Conservation (phyloP, 1,284 basidiomycete genomes). For the Testicularia cyperi region DNA sequence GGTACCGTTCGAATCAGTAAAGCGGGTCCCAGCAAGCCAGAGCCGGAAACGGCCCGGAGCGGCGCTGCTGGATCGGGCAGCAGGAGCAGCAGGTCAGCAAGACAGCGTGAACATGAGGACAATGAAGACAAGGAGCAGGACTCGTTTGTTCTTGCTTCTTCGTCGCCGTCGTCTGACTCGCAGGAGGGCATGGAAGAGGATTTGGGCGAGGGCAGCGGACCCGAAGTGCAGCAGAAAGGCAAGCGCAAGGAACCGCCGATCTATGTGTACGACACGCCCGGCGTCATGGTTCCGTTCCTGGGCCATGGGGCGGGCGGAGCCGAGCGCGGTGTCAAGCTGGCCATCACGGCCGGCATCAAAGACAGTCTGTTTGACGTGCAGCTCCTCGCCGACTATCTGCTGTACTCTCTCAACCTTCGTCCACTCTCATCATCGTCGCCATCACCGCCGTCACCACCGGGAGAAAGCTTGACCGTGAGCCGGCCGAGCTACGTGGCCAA, state of each 20-base stretch:
- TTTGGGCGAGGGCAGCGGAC: no score
- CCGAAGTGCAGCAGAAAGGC: no score
- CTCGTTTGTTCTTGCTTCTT: conserved; percentile 3
- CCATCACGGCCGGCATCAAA: conserved; percentile 92
- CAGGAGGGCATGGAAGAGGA: no score
- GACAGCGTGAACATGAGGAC: conserved; percentile 1
- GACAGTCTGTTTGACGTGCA: conserved; percentile 86
- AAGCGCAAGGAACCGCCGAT: conserved; percentile 74
- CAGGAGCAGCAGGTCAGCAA: no score
- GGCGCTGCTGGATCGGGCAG: no score
- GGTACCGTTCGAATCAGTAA: conserved; percentile 56
- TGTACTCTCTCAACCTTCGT: conserved; percentile 78
- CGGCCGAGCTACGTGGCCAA: conserved; percentile 16
- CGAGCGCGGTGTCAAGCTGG: conserved; percentile 88
- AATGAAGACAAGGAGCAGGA: not conserved
- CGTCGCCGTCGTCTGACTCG: no score
- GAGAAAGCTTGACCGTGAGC: no score
- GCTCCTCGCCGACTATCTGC: conserved; percentile 78
- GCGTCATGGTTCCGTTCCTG: conserved; percentile 95
- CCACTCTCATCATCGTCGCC: not conserved
- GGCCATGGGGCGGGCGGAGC: conserved; percentile 79
- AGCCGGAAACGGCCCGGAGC: conserved; percentile 6
- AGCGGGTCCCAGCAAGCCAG: conserved; percentile 22
- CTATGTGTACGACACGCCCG: conserved; percentile 93
- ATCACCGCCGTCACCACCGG: no score